Evolutionary conservation across 495 filamentous ascomycete genomes (phyloP), one percentile per base, ranked within the genome.

Genomic region (Aspergillus kassunensis): DNA sequence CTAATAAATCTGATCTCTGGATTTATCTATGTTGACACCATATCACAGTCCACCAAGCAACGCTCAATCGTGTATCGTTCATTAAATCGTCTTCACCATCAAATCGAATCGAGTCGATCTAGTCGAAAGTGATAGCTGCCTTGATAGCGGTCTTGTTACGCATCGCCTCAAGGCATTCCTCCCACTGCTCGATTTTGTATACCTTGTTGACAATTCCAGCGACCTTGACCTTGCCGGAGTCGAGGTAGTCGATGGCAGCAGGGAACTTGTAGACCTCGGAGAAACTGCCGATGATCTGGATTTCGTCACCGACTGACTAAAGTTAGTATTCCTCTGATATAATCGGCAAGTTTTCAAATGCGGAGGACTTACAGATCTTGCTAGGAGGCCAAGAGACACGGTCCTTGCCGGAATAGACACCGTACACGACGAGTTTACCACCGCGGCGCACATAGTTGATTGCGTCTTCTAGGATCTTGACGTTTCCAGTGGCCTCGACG

Each of bases 251-350:
- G 53, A 88, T 80, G 7, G 84, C 84, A 24, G 84, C 78, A 4
- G 84, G 83, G 76, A 86, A 89, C 76, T 86, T 87, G 71, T 85
- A 84, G 13, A 81, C 81, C 60, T 88, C 82, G 24, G 78, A 83
- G 74, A 87, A 88, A 31, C 77, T 83, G 23, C 84, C 83, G 33
- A 88, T 66, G 54, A 89, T 85, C 53, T 81, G 86, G 59, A 88
- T 86, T 60, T 87, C 84, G 57, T 83, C 72, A 41, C 68, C 68
- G 48, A 72, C 70, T 71, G 24, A 9, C 19, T 27, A 4, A 12
- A 36, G 12, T 21, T 37, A 19, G 52, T 72, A 30, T 35, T 12
- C 18, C 29, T 12, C 15, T 34, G 15, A 16, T 36, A 51, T 27
- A n/a, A n/a, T n/a, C n/a, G n/a, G n/a, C n/a, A n/a, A n/a, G n/a